Percentiles rank a stretch among this genome's conserved stretches.
These are phyloP conservation scores for Malus sieversii DNA, from an alignment of 306 rosid genomes.

Conservation along the genomic window DNA sequence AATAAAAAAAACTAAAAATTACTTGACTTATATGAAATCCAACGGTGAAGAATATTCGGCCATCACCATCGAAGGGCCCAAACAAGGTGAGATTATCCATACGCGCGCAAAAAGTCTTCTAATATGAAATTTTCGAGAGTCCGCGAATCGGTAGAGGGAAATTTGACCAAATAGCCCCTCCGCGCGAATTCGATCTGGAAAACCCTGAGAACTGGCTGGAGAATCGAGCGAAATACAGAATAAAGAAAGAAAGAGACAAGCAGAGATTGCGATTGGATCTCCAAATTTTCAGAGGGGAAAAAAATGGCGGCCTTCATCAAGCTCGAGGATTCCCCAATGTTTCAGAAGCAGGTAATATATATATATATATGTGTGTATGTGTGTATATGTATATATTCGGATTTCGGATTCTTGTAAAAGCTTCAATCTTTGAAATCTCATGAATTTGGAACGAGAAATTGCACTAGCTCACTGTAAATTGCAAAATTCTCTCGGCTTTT, in stretches of 20 bases:
- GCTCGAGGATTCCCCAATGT: conserved; percentile 98
- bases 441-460: background rate
- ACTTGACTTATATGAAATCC: background rate
- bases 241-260: background rate
- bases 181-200: conserved; percentile 7
- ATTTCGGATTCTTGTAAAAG: background rate
- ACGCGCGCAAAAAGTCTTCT: background rate
- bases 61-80: background rate
- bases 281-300: background rate
- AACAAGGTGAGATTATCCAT: background rate
- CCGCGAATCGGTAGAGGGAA: background rate
- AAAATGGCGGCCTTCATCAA: conserved; percentile 77
- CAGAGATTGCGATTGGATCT: background rate
- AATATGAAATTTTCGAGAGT: background rate
- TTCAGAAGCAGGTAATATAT: conserved; percentile 69
- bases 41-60: background rate
- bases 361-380: too few species aligned
- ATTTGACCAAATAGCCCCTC: conserved; percentile 3
- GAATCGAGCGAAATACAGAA: background rate
- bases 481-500: background rate
- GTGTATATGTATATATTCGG: background rate
- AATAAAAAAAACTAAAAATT: background rate
- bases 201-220: background rate
- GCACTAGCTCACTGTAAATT: background rate
- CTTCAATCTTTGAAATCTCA: background rate